phyloP scores from a whole-genome alignment of 2,329 filamentous ascomycete genomes.

The Fonsecaea nubica region DNA sequence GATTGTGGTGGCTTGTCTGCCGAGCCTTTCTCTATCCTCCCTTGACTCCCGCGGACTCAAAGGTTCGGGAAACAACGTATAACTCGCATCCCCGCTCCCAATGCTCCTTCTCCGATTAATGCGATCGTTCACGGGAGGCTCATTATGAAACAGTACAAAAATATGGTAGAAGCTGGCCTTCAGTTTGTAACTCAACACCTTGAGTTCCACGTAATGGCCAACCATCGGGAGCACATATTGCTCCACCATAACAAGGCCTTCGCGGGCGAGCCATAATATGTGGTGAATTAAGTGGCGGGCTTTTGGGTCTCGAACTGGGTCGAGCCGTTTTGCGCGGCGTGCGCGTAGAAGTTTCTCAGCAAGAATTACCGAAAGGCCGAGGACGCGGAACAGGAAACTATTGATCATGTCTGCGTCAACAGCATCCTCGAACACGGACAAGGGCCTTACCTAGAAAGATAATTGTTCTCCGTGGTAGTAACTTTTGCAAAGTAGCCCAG shows the following conservation, averaged over 20 bases:
- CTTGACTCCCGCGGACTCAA: slow-evolving; percentile 35
- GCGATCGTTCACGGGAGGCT: slow-evolving; percentile 72
- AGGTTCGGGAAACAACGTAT: slow-evolving; percentile 38
- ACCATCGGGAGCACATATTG: slow-evolving; percentile 85
- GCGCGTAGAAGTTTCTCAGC: slow-evolving; percentile 82
- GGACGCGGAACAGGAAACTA: slow-evolving; percentile 81
- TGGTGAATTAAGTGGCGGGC: slow-evolving; percentile 79
- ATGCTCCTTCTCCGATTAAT: slow-evolving; percentile 37
- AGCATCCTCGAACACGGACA: not conserved
- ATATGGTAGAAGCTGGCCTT: slow-evolving; percentile 95
- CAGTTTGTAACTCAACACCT: slow-evolving; percentile 88
- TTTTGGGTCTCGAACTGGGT: slow-evolving; percentile 76
- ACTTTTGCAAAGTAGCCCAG: slow-evolving; percentile 84
- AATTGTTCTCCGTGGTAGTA: slow-evolving; percentile 76
- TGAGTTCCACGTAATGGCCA: slow-evolving; percentile 77
- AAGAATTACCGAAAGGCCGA: slow-evolving; percentile 88
- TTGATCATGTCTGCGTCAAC: slow-evolving; percentile 25
- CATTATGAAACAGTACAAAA: slow-evolving; percentile 94
- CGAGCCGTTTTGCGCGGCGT: slow-evolving; percentile 80
- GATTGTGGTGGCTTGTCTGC: slow-evolving; percentile 47
- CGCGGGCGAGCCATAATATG: slow-evolving; percentile 93
- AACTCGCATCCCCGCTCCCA: slow-evolving; percentile 20
- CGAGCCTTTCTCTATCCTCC: slow-evolving; percentile 14
- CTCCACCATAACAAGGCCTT: slow-evolving; percentile 87
- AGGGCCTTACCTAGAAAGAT: slow-evolving; percentile 66